These are phyloP conservation scores for Aspergillaceae sp. DNA, from an alignment of 2,329 filamentous ascomycete species.

Conservation along the genomic window DNA sequence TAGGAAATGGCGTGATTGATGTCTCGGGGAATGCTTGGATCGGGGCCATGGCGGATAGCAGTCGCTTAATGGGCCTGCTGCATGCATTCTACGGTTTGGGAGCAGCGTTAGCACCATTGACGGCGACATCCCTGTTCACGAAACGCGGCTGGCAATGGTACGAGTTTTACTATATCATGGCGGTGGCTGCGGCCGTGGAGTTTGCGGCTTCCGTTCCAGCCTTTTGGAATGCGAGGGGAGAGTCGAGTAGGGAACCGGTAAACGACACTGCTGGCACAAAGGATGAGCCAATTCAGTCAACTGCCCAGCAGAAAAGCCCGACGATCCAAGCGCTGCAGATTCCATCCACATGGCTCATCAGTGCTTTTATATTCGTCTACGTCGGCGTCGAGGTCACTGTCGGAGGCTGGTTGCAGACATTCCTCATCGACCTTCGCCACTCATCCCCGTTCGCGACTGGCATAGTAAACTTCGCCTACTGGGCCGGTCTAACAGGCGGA, in stretches of 20 bases:
- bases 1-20: slow-evolving; percentile 58
- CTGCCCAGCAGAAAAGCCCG: neutral
- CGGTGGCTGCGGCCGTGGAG: slow-evolving; percentile 43
- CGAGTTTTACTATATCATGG: slow-evolving; percentile 67
- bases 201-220: slow-evolving; percentile 37
- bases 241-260: neutral
- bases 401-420: slow-evolving; percentile 67
- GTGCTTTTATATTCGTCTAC: slow-evolving; percentile 62
- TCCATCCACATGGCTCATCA: slow-evolving; percentile 56
- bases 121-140: slow-evolving; percentile 65
- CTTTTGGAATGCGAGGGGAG: slow-evolving; percentile 11
- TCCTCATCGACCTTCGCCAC: slow-evolving; percentile 62
- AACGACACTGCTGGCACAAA: neutral
- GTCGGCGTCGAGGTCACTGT: slow-evolving; percentile 60
- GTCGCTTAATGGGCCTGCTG: slow-evolving; percentile 62
- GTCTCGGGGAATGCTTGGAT: slow-evolving; percentile 52
- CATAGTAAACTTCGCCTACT: slow-evolving; percentile 65
- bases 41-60: slow-evolving; percentile 64
- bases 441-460: slow-evolving; percentile 59
- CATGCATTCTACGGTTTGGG: slow-evolving; percentile 65
- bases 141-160: slow-evolving; percentile 58
- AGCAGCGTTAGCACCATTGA: slow-evolving; percentile 57
- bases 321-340: slow-evolving; percentile 11
- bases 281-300: slow-evolving; percentile 10
- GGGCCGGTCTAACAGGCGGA: slow-evolving; percentile 68